phyloP scores from a whole-genome alignment of 805 yeast genomes.

The Kluyveromyces aestuarii region DNA sequence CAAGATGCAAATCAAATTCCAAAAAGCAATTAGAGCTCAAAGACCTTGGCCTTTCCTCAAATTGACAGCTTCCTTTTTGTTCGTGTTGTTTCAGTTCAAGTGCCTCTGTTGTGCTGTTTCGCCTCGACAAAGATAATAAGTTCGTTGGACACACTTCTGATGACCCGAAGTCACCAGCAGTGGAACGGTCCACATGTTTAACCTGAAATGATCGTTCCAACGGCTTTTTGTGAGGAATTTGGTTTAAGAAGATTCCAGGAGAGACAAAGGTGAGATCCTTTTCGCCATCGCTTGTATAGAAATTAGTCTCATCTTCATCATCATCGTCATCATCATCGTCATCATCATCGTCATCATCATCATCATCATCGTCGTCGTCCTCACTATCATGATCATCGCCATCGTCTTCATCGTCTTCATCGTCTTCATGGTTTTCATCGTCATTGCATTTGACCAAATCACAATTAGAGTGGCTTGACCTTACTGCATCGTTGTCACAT shows the following conservation, averaged over 20 bases:
- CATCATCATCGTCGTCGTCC: neutral
- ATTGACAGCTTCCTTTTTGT: neutral
- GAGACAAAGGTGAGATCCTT: neutral
- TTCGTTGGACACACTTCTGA: neutral
- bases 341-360: neutral
- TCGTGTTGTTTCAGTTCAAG: neutral
- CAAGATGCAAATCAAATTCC: neutral
- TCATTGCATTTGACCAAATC: neutral
- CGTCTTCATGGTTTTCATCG: neutral
- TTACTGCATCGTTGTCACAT: neutral
- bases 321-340: neutral
- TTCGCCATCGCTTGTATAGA: neutral
- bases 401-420: neutral
- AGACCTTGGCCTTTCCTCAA: neutral
- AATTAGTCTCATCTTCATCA: neutral
- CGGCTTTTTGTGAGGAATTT: slow-evolving; percentile 4
- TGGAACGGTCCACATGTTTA: neutral
- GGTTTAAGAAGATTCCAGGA: slow-evolving; percentile 2
- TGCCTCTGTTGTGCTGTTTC: neutral
- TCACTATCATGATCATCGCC: neutral
- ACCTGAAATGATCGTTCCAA: slow-evolving; percentile 2
- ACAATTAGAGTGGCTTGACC: neutral
- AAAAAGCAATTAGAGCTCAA: neutral
- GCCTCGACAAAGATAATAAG: neutral
- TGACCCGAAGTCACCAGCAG: neutral